Conservation (phyloP, 2,329 filamentous ascomycete species). For the Pyricularia sp. region DNA sequence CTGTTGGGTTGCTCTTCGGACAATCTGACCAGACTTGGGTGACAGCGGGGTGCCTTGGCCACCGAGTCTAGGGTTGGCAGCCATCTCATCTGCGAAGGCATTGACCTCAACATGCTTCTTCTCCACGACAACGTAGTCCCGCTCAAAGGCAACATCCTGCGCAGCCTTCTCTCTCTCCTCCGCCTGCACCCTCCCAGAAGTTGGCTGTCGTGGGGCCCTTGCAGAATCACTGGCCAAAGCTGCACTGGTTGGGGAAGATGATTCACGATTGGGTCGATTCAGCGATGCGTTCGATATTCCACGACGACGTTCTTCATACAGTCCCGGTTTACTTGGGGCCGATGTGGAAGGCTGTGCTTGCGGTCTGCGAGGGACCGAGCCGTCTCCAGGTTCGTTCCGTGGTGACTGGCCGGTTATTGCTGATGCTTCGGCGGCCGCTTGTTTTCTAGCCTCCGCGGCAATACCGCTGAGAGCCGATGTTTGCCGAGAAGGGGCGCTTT, state of each 20-base stretch:
- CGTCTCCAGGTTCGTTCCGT: constrained; percentile 31
- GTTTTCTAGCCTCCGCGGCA: constrained; percentile 14
- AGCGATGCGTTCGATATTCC: constrained; percentile 26
- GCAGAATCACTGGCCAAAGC: constrained; percentile 16
- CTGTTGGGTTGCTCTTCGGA: constrained; percentile 68
- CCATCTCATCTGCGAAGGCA: constrained; percentile 88
- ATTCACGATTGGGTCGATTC: constrained; percentile 20
- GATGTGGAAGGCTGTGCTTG: constrained; percentile 33
- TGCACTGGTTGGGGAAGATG: constrained; percentile 19
- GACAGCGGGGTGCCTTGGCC: constrained; percentile 31
- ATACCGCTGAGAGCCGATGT: constrained; percentile 15
- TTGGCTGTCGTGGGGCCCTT: constrained; percentile 11
- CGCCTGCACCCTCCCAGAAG: constrained; percentile 5
- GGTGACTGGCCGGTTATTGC: constrained; percentile 29
- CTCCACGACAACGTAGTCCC: constrained; percentile 92
- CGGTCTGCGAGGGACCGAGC: constrained; percentile 38
- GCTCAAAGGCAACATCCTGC: constrained; percentile 79
- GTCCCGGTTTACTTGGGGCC: constrained; percentile 28
- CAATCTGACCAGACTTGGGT: constrained; percentile 48
- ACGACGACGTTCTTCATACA: constrained; percentile 24
- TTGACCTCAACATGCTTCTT: constrained; percentile 94
- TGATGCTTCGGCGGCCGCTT: constrained; percentile 11
- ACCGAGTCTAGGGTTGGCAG: constrained; percentile 60
- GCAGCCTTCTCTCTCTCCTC: constrained; percentile 57
- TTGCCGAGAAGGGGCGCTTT: constrained; percentile 30